Base-by-base conservation (phyloP, 2,329 filamentous ascomycete genomes). In the Diaporthe sp. region DNA sequence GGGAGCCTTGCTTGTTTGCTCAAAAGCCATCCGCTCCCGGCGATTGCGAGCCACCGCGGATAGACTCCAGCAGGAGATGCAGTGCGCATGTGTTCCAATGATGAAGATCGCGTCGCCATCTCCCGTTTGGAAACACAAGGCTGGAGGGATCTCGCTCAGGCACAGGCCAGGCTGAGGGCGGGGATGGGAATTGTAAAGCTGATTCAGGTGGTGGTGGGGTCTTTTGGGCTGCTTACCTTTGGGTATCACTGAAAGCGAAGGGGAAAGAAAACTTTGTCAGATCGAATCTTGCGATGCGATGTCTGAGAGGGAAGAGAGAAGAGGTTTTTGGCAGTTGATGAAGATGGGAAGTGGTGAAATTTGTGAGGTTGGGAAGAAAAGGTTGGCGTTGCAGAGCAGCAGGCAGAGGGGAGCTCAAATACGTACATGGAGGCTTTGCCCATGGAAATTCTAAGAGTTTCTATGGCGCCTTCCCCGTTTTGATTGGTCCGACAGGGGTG, bases 371-470 rank as follows among this genome's bases (percentile, higher is more conserved):
- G 59, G 69, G 51, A 46, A 73, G 53, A 37, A 75, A 44, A 65
- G 62, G 51, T 58, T 28, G 65, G 34, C 57, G 55, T 72, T 55
- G 44, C 46, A 70, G 68, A 68, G 65, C 37, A 53, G 73, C 65
- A 70, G 61, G 68, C 75, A 69, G 75, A 59, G 73, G 61, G 69
- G 67, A 67, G 75, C 75, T 75, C 71, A 75, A 76, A 76, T 75
- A 76, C 73, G 71, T 75, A 44, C 75, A 65, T 61, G 55, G 73
- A 74, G 49, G 65, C 70, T 59, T 73, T 55, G 75, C 72, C 25
- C 62, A 68, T 74, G 68, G 72, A 75, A 76, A 76, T 76, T 76
- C 75, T 70, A 74, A 62, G 72, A 76, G 75, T 70, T 76, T 76
- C 75, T 74, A 74, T 72, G 75, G 73, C 72, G 72, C 67, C 69